These are phyloP conservation scores for Lachnellula hyalina DNA, from an alignment of 2,329 filamentous ascomycete species.

Conservation along the genomic window DNA sequence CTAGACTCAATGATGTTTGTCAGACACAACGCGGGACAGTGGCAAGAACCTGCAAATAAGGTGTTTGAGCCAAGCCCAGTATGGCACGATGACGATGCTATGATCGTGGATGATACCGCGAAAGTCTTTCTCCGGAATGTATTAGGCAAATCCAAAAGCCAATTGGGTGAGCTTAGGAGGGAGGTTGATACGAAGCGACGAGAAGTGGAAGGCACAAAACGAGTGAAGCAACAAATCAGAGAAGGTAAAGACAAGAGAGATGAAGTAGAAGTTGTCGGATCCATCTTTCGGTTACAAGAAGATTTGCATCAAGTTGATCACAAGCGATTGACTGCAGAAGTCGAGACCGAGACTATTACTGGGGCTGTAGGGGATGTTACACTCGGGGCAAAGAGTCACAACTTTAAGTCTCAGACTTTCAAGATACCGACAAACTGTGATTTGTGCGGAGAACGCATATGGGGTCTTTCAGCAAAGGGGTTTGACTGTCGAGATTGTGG, in stretches of 20 bases:
- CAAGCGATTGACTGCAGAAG: slow-evolving; percentile 79
- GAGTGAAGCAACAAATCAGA: slow-evolving; percentile 67
- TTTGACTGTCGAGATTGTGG: slow-evolving; percentile 95
- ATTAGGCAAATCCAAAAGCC: slow-evolving; percentile 81
- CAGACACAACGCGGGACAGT: slow-evolving; percentile 77
- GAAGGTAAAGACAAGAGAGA: slow-evolving; percentile 85
- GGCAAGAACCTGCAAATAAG: slow-evolving; percentile 80
- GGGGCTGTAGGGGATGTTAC: slow-evolving; percentile 86
- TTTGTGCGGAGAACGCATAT: slow-evolving; percentile 91
- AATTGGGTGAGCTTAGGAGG: slow-evolving; percentile 71
- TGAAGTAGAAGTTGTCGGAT: slow-evolving; percentile 76
- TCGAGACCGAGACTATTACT: slow-evolving; percentile 92
- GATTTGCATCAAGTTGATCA: slow-evolving; percentile 78
- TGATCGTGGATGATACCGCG: slow-evolving; percentile 80
- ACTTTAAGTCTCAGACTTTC: slow-evolving; percentile 98
- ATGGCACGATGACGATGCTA: slow-evolving; percentile 88
- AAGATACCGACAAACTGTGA: slow-evolving; percentile 99
- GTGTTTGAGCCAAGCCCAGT: slow-evolving; percentile 90
- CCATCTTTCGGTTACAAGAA: slow-evolving; percentile 82
- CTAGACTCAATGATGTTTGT: slow-evolving; percentile 98
- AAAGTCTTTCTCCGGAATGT: slow-evolving; percentile 91
- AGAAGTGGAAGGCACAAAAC: slow-evolving; percentile 76
- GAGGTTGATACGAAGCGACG: slow-evolving; percentile 81
- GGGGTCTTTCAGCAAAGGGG: slow-evolving; percentile 93
- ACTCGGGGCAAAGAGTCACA: slow-evolving; percentile 87